Evolutionary conservation across 2,329 filamentous ascomycete species (phyloP), one percentile per base, ranked within the genome.

Genomic region (Ilyonectria mors-panacis): DNA sequence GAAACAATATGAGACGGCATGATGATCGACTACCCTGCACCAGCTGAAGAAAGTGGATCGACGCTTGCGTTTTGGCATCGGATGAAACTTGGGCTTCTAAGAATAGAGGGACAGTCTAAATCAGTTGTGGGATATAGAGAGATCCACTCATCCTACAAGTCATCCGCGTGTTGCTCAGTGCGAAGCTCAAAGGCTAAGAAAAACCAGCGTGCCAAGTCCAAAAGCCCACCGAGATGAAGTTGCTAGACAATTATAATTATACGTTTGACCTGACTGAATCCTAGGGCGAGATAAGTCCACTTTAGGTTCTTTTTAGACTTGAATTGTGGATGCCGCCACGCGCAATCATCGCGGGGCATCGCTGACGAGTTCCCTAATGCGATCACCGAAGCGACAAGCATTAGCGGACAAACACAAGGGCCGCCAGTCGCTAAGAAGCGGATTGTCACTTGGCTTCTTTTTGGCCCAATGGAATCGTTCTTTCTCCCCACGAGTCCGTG

Each of bases 381-480:
- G 42, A 59, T 59, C 39, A 65, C 62, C 56, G 62, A 65, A 48
- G 39, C 23, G 48, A 59, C 53, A 50, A 19, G 54, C 61, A 58
- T 57, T 37, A 53, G 26, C 63, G 63, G 48, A 48, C 50, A 55
- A 70, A 69, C 47, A 35, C 61, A 62, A 69, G 61, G 50, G 33
- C 66, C 64, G 60, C 64, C 62, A 70, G 59, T 45, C n/a, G 35
- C 42, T 47, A n/a, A 26, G 15, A 33, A 55, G 28, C 47, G 26
- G n/a, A 47, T 59, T 63, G 59, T 5, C 58, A 62, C 55, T 59
- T n/a, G 23, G 35, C 17, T 5, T 26, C 39, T 28, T 35, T 57
- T 21, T 35, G n/a, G 21, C 61, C 72, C 70, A 74, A 72, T 74
- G 61, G 60, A 60, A 71, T 45, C 51, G 71, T 59, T 63, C 44